Conservation (phyloP, 345 rosid genomes). For the Populus tremula region DNA sequence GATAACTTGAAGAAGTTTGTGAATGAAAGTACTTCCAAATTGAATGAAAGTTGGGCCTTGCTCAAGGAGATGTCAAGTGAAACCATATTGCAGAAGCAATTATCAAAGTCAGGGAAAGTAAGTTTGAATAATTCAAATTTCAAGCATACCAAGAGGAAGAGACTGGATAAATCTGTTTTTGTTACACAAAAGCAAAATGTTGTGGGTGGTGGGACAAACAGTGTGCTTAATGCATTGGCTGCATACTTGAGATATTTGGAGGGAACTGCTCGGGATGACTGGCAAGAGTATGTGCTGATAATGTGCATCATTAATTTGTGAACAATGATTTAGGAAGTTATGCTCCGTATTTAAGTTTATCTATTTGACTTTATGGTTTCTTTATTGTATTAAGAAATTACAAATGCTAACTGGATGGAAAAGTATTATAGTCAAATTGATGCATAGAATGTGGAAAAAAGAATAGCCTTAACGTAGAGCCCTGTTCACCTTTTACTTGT, state of each 20-base stretch:
- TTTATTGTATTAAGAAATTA: background rate
- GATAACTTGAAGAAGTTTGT: slow-evolving; percentile 58
- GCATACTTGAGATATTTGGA: slow-evolving; percentile 83
- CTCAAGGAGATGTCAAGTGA: slow-evolving; percentile 51
- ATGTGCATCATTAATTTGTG: slow-evolving; percentile 5
- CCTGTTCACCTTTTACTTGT: background rate
- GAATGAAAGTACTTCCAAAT: slow-evolving; percentile 35
- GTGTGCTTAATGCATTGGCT: slow-evolving; percentile 59
- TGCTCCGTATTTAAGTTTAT: background rate
- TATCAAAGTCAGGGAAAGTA: slow-evolving; percentile 27
- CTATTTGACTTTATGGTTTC: background rate
- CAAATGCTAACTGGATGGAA: background rate
- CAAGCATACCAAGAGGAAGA: slow-evolving; percentile 33
- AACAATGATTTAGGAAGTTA: background rate
- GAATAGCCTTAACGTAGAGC: background rate
- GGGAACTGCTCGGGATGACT: slow-evolving; percentile 80
- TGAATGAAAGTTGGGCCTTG: slow-evolving; percentile 42
- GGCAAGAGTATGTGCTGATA: slow-evolving; percentile 76
- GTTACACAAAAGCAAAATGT: slow-evolving; percentile 44
- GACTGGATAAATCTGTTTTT: slow-evolving; percentile 52
- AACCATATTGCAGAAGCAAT: slow-evolving; percentile 40
- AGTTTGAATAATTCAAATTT: slow-evolving; percentile 16
- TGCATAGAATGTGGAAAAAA: background rate
- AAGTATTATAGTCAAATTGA: background rate
- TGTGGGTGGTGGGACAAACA: slow-evolving; percentile 73